These are phyloP conservation scores for Sesbania bispinosa DNA, from an alignment of 306 rosid genomes.

Conservation along the genomic window DNA sequence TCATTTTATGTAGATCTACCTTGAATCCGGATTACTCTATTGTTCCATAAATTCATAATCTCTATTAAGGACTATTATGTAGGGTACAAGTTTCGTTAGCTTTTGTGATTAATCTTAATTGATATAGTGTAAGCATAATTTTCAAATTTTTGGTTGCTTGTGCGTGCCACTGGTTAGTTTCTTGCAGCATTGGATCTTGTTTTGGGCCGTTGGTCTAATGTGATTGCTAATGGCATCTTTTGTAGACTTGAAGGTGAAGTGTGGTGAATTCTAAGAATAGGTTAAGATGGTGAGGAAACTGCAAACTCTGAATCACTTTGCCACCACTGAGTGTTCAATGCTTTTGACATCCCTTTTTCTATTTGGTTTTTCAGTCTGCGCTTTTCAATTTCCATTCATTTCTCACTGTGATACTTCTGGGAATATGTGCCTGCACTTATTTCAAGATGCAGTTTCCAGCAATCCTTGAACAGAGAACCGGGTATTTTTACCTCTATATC, in stretches of 20 bases:
- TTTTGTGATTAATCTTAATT: not conserved
- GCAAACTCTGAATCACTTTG: not conserved
- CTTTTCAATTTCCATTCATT: conserved; percentile 56
- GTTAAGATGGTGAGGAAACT: conserved; percentile 25
- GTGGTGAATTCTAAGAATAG: conserved; percentile 7
- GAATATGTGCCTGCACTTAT: conserved; percentile 49
- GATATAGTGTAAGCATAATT: not conserved
- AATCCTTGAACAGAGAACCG: conserved; percentile 46
- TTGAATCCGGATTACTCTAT: not conserved
- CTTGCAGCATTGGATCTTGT: not conserved
- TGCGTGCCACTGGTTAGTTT: not conserved
- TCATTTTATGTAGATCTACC: not conserved
- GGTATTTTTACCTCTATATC: conserved; percentile 28
- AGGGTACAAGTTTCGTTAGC: not conserved
- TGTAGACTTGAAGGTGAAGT: conserved; percentile 20
- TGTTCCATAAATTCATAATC: not conserved
- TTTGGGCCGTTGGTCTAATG: not conserved
- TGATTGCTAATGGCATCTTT: conserved; percentile 13
- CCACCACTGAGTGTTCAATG: not conserved
- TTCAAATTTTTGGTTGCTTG: not conserved
- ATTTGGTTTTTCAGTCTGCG: conserved; percentile 42
- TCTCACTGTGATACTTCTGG: conserved; percentile 46
- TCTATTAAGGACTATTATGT: too few species aligned
- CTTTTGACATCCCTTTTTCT: conserved; percentile 19
- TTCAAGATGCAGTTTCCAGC: conserved; percentile 56